Evolutionary conservation across 2,329 filamentous ascomycete species (phyloP).

Genomic region (Talaromyces islandicus): DNA sequence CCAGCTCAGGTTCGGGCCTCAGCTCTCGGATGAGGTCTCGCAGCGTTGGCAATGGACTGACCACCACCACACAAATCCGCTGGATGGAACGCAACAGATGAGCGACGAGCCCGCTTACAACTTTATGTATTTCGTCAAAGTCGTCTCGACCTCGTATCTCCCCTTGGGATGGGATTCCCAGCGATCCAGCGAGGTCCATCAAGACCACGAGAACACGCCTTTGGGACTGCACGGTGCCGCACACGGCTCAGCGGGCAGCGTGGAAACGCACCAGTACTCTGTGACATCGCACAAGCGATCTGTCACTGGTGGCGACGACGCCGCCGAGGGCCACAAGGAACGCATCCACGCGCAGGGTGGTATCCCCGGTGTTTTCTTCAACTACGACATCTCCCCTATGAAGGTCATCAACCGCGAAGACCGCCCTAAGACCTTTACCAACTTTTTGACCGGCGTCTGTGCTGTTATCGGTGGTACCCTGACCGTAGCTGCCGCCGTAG

Average conservation of each 20-base stretch:
- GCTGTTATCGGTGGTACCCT: conserved; percentile 91
- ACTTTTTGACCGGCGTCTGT: conserved; percentile 89
- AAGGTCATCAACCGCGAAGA: conserved; percentile 97
- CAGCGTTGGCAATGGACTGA: conserved; percentile 69
- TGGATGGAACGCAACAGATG: conserved; percentile 71
- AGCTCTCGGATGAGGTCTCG: conserved; percentile 67
- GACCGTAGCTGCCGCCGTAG: conserved; percentile 89
- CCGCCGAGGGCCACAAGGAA: conserved; percentile 84
- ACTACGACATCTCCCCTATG: conserved; percentile 99
- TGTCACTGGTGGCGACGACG: conserved; percentile 74
- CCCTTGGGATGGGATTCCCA: conserved; percentile 80
- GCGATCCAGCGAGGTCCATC: conserved; percentile 32
- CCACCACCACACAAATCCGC: conserved; percentile 78
- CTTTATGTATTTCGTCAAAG: conserved; percentile 99
- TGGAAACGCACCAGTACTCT: conserved; percentile 97
- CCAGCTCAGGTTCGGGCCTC: conserved; percentile 84
- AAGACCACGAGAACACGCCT: conserved; percentile 48
- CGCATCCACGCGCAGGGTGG: conserved; percentile 82
- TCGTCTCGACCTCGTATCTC: conserved; percentile 91
- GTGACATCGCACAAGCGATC: conserved; percentile 95
- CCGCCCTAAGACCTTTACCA: conserved; percentile 79
- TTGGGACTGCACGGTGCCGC: conserved; percentile 66
- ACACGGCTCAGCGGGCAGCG: conserved; percentile 63
- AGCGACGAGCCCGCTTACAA: conserved; percentile 83
- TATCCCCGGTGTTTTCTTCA: conserved; percentile 97